Evolutionary conservation across 2,329 filamentous ascomycete genomes (phyloP).

Genomic region (Hymenoscyphus linearis): DNA sequence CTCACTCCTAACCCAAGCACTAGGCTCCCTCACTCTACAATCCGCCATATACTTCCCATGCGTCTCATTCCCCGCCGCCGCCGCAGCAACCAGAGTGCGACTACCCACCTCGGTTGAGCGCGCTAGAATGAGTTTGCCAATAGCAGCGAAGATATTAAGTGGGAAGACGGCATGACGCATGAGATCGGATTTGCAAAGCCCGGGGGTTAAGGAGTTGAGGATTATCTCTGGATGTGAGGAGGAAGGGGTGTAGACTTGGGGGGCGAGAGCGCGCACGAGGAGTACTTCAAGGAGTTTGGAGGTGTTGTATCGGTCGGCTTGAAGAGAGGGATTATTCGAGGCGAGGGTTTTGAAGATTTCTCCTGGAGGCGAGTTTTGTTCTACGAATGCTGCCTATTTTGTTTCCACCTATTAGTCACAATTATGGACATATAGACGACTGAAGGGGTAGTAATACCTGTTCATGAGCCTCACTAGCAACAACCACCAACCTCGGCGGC

Average conservation of each 20-base stretch:
- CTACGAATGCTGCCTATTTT: conserved; percentile 25
- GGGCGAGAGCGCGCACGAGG: conserved; percentile 29
- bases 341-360: conserved; percentile 22
- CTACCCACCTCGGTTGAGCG: conserved; percentile 31
- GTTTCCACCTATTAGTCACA: conserved; percentile 6
- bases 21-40: conserved; percentile 27
- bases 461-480: conserved; percentile 11
- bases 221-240: conserved; percentile 27
- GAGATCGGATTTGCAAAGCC: conserved; percentile 28
- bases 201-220: conserved; percentile 32
- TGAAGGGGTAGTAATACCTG: conserved; percentile 16
- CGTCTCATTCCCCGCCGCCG: conserved; percentile 25
- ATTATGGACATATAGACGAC: conserved; percentile 9
- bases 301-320: conserved; percentile 30
- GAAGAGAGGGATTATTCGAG: conserved; percentile 14
- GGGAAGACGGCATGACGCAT: conserved; percentile 16
- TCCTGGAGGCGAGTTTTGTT: conserved; percentile 12
- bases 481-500: conserved; percentile 9
- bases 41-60: conserved; percentile 32
- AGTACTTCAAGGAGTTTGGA: conserved; percentile 34
- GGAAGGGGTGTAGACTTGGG: conserved; percentile 14
- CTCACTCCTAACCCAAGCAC: conserved; percentile 33
- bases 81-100: conserved; percentile 30
- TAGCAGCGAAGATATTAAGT: not conserved
- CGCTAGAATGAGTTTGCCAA: conserved; percentile 16